These are phyloP conservation scores for Sinapis alba DNA, from an alignment of 441 rosid genomes.

Conservation along the genomic window DNA sequence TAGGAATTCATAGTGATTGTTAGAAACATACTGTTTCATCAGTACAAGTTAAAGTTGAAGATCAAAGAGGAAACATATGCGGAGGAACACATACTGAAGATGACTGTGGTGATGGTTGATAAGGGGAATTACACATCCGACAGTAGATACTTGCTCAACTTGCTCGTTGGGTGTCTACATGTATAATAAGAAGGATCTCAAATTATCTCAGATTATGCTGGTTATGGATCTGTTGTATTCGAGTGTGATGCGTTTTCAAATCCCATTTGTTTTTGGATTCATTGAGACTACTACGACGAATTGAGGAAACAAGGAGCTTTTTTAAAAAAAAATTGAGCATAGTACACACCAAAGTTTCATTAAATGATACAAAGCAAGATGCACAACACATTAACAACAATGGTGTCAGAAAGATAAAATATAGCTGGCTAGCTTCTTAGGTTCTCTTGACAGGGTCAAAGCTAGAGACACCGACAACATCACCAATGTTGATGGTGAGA, in stretches of 20 bases:
- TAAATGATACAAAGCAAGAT: not conserved
- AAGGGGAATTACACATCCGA: constrained; percentile 61
- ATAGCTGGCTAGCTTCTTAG: constrained; percentile 28
- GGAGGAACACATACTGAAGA: constrained; percentile 80
- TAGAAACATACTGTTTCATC: constrained; percentile 57
- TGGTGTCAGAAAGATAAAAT: constrained; percentile 17
- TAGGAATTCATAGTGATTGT: constrained; percentile 57
- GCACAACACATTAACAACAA: constrained; percentile 20
- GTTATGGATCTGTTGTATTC: constrained; percentile 8
- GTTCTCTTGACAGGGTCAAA: constrained; percentile 90
- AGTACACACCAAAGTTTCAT: constrained; percentile 26
- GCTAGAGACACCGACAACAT: constrained; percentile 72
- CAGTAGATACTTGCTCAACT: constrained; percentile 62
- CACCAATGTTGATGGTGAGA: constrained; percentile 63
- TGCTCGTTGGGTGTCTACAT: constrained; percentile 35
- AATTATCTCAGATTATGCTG: not conserved
- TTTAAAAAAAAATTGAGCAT: not conserved
- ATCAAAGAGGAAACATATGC: constrained; percentile 87
- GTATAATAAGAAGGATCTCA: constrained; percentile 10
- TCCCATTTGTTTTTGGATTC: not conserved
- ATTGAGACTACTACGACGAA: not conserved
- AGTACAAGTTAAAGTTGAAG: constrained; percentile 69
- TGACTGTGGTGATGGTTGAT: constrained; percentile 72
- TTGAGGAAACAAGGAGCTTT: not conserved
- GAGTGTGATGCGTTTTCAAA: not conserved